Evolutionary conservation across 2,329 filamentous ascomycete species (phyloP).

Genomic region (Tolypocladium capitatum): DNA sequence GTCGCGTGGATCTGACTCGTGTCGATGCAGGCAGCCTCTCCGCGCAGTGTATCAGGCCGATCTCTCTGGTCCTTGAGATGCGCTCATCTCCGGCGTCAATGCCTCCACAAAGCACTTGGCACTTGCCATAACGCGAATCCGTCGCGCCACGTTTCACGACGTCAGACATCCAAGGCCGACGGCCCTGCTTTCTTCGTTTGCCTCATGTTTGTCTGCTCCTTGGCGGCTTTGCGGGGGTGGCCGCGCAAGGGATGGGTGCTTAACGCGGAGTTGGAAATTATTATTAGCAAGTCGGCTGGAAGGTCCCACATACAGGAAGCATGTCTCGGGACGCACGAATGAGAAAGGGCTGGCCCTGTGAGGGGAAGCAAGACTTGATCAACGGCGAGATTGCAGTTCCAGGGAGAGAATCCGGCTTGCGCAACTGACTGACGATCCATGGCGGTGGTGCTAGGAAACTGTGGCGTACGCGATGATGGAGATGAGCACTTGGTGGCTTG

Average conservation of each 20-base stretch:
- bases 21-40: background rate
- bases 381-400: background rate
- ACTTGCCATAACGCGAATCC: background rate
- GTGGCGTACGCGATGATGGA: background rate
- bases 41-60: background rate
- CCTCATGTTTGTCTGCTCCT: background rate
- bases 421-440: background rate
- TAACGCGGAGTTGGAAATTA: no score
- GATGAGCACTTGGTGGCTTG: no score
- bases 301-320: background rate
- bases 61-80: conserved; percentile 6
- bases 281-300: no score
- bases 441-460: background rate
- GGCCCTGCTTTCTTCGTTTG: background rate
- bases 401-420: background rate
- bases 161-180: background rate
- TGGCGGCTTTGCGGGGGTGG: background rate
- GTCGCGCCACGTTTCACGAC: background rate
- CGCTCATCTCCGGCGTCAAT: conserved; percentile 25
- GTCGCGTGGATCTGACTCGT: background rate
- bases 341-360: background rate
- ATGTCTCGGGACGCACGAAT: background rate
- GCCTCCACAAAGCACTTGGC: conserved; percentile 5
- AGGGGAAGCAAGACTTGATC: no score
- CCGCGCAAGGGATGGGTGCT: background rate